These are phyloP conservation scores for Straminergon stramineum DNA, from an alignment of 225 moss, liverwort and hornwort genomes.

Conservation along the genomic window DNA sequence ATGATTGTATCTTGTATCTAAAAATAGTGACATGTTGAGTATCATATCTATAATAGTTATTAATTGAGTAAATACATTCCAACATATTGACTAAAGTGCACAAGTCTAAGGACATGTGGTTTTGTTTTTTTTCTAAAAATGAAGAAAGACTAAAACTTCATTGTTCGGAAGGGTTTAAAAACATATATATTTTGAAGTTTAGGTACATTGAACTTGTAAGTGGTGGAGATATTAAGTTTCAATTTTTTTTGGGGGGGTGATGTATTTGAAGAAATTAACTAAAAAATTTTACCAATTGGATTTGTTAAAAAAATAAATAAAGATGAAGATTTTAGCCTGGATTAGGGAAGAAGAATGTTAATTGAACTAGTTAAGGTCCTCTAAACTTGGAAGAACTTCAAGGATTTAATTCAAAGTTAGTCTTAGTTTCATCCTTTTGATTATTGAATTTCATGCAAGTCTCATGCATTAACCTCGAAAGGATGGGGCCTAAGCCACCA, in stretches of 20 bases:
- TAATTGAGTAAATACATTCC: background rate
- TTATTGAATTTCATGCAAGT: background rate
- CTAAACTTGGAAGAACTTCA: accelerated
- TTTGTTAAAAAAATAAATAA: background rate
- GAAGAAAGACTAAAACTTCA: accelerated
- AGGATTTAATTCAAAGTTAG: background rate
- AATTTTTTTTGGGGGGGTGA: too few species aligned
- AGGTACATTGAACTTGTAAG: background rate
- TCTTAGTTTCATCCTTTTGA: background rate
- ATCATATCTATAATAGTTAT: background rate
- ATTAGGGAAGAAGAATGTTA: accelerated
- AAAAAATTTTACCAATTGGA: accelerated
- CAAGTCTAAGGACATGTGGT: background rate
- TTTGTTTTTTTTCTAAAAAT: background rate
- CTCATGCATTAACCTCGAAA: too few species aligned
- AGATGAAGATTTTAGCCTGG: background rate
- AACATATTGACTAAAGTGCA: background rate
- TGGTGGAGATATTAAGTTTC: too few species aligned
- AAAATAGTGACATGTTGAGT: background rate
- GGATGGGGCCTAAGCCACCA: accelerated
- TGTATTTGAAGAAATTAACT: background rate
- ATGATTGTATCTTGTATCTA: background rate
- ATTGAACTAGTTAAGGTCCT: accelerated
- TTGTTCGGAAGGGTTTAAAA: accelerated
- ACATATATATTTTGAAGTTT: background rate